phyloP scores from a whole-genome alignment of 495 filamentous ascomycete genomes.

The Copromyces sp. region DNA sequence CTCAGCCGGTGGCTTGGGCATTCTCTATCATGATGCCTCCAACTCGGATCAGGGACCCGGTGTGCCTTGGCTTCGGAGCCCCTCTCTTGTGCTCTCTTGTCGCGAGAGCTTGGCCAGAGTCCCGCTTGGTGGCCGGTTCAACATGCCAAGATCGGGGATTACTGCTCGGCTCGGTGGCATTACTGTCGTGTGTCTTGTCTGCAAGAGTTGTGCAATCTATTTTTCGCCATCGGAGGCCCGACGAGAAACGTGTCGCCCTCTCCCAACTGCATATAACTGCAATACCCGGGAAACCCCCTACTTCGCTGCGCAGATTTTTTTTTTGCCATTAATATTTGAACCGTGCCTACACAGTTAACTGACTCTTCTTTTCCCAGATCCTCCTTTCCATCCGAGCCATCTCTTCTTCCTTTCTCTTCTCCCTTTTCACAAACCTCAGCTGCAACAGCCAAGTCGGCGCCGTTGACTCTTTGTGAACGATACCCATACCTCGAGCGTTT shows the following conservation, averaged over 20 bases:
- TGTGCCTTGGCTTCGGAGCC: not conserved
- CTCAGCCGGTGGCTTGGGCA: not conserved
- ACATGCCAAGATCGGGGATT: not conserved
- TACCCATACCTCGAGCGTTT: conserved; percentile 7
- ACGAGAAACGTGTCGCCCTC: not conserved
- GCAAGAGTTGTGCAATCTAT: not conserved
- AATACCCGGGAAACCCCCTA: not conserved
- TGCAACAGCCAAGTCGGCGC: not conserved
- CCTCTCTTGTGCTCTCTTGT: not conserved
- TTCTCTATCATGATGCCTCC: not conserved
- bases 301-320: not conserved
- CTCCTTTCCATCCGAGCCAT: not conserved
- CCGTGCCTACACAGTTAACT: not conserved
- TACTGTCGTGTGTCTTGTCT: not conserved
- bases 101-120: not conserved
- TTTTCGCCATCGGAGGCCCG: not conserved
- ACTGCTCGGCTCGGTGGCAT: not conserved
- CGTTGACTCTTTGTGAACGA: not conserved
- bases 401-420: not conserved
- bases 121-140: not conserved
- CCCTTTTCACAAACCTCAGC: not conserved
- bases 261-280: not conserved
- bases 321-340: not conserved
- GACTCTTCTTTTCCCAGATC: not conserved
- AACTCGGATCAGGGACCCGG: not conserved